Percentiles rank a stretch among this genome's conserved stretches.
Evolutionary conservation across 495 filamentous ascomycete genomes (phyloP).

Genomic region (Articulospora tetracladia): DNA sequence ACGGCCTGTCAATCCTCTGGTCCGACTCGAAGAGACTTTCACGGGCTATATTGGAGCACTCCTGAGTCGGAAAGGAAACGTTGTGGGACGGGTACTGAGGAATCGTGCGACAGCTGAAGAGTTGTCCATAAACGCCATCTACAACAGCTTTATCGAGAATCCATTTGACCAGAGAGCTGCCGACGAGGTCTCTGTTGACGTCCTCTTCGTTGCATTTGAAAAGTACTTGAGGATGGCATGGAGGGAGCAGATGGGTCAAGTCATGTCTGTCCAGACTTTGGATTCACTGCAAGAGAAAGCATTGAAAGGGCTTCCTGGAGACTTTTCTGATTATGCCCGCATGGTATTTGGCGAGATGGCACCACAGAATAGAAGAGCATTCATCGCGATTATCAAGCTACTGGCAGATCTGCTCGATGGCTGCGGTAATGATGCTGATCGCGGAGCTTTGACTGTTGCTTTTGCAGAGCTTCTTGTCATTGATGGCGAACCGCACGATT

Average conservation of each 20-base stretch:
- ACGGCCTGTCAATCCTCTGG: conserved; percentile 51
- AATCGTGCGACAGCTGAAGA: conserved; percentile 70
- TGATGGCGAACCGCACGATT: conserved; percentile 72
- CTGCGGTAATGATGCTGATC: conserved; percentile 90
- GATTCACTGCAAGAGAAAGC: conserved; percentile 70
- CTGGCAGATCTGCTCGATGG: conserved; percentile 87
- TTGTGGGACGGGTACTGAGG: conserved; percentile 71
- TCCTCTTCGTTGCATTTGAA: conserved; percentile 91
- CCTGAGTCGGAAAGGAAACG: conserved; percentile 78
- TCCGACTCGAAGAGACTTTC: conserved; percentile 80
- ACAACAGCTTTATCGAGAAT: conserved; percentile 81
- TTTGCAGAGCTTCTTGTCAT: conserved; percentile 86
- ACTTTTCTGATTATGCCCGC: conserved; percentile 85
- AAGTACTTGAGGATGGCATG: conserved; percentile 89
- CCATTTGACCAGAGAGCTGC: conserved; percentile 69
- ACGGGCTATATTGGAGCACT: conserved; percentile 78
- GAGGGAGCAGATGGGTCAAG: conserved; percentile 80
- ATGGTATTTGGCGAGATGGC: conserved; percentile 73
- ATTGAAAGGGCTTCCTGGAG: conserved; percentile 64
- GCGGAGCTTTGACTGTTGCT: conserved; percentile 82
- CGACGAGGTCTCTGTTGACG: conserved; percentile 74
- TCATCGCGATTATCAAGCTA: conserved; percentile 78
- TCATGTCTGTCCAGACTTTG: conserved; percentile 63
- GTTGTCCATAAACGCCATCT: conserved; percentile 81
- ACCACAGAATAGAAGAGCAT: conserved; percentile 88